Percentiles rank a stretch among this genome's conserved stretches.
Evolutionary conservation across 352 stramenopile species (phyloP).

Genomic region (Thraustochytrium sp.): DNA sequence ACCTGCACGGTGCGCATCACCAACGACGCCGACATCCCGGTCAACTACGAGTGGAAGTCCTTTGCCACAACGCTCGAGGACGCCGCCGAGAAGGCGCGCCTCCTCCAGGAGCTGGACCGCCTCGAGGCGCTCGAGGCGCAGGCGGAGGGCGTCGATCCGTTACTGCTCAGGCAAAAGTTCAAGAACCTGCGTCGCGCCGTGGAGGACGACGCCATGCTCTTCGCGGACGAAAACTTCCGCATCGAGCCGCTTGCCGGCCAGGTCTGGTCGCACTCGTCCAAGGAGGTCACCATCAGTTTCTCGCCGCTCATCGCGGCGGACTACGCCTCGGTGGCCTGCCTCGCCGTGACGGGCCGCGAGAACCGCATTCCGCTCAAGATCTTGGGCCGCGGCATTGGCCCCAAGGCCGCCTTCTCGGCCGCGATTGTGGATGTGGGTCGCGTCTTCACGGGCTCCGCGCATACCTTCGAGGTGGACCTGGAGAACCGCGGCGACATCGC

Average conservation of each 20-base stretch:
- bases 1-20: conserved; percentile 79
- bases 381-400: conserved; percentile 78
- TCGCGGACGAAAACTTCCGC: conserved; percentile 83
- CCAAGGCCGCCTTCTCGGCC: conserved; percentile 81
- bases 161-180: conserved; percentile 80
- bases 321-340: conserved; percentile 70
- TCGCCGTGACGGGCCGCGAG: conserved; percentile 81
- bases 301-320: conserved; percentile 66
- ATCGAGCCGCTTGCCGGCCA: conserved; percentile 75
- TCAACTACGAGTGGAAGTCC: conserved; percentile 84
- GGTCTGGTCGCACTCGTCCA: conserved; percentile 82
- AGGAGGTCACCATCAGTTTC: conserved; percentile 83
- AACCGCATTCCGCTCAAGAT: conserved; percentile 77
- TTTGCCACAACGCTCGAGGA: conserved; percentile 68
- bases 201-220: conserved; percentile 82
- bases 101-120: conserved; percentile 70
- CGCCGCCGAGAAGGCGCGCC: conserved; percentile 65
- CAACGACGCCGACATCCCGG: conserved; percentile 81
- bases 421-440: conserved; percentile 89
- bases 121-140: conserved; percentile 72
- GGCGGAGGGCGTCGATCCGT: conserved; percentile 45
- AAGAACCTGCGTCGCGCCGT: conserved; percentile 73
- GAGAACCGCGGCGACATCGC: conserved; percentile 88
- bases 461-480: conserved; percentile 78
- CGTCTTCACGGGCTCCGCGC: conserved; percentile 81